Base-by-base conservation (phyloP, 805 yeast species). In the Yamadazyma insecticola region DNA sequence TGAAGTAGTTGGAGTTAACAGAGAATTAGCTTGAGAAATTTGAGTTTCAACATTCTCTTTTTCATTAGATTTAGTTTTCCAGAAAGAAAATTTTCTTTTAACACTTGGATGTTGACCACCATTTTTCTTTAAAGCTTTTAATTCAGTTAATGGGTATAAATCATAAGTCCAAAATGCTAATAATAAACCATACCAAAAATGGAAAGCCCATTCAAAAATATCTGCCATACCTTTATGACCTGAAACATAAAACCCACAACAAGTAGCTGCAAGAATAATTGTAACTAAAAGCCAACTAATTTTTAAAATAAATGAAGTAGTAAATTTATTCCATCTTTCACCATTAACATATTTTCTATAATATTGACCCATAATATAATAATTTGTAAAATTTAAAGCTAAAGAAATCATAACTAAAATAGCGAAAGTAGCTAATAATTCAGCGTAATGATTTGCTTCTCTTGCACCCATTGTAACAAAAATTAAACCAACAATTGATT, bases 361-460 rank as follows among this genome's bases (percentile, higher is more conserved):
- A 36, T 50, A 51, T 30, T 49, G 53, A 13, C 57, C 57, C 57
- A 51, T 50, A 31, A 51, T 50, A 36, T 50, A 51, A 30, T 51
- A 51, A 29, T 51, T 51, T 33, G 47, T 41, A 33, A 51, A 51
- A 39, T 51, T 51, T 24, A 51, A 41, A 3, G 50, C 48, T 23
- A 51, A 41, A 4, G 55, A 48, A 3, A 49, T 30, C 48, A 51
- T 43, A 3, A 51, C 43, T 22, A 51, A 40, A n/a, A 51, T 38
- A 5, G 49, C 55, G 36, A 51, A 51, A 5, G 45, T 40, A 8
- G 53, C 56, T 20, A 51, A 39, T 18, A 49, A 31, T 8, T 42
- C 41, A 10, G 54, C 56, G 22, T 51, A 51, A 34, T 49, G 53
- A 11, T 49, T 40, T 5, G 35, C 35, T 6, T 39, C 32, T 28